Conservation (phyloP, 768 basidiomycete species). For the Mrakia gelida region DNA sequence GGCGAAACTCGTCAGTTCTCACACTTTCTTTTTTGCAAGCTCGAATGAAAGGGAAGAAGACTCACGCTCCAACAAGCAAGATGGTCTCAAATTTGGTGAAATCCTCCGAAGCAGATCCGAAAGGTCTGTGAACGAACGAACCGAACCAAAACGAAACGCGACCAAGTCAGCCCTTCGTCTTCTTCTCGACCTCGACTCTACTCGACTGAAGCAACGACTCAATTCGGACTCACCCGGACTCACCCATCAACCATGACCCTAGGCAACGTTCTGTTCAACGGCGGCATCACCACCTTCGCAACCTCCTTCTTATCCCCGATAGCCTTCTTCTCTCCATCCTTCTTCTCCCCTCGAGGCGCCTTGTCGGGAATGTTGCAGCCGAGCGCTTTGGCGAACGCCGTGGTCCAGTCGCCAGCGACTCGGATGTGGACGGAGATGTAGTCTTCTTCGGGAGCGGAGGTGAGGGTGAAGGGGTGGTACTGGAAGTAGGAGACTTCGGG, state of each 20-base stretch:
- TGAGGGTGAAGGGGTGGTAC: conserved; percentile 96
- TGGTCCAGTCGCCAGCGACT: conserved; percentile 31
- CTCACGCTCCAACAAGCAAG: conserved; percentile 30
- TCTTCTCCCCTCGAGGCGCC: conserved; percentile 8
- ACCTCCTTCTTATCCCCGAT: conserved; percentile 4
- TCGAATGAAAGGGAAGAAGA: not conserved
- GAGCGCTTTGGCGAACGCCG: conserved; percentile 67
- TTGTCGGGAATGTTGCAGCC: conserved; percentile 71
- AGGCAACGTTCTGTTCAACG: conserved; percentile 69
- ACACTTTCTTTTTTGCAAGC: too few species aligned
- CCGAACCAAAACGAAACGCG: not conserved
- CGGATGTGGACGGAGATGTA: conserved; percentile 89
- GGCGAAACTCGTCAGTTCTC: not conserved
- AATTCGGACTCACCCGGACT: not conserved
- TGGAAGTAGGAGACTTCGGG: conserved; percentile 92
- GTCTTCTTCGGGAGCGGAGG: conserved; percentile 91
- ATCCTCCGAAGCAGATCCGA: conserved; percentile 87
- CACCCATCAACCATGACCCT: conserved; percentile 85
- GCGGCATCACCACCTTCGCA: conserved; percentile 53
- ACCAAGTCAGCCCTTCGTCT: too few species aligned
- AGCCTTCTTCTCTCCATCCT: conserved; percentile 7
- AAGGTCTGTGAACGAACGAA: conserved; percentile 55
- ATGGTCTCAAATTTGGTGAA: conserved; percentile 57
- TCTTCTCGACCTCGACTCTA: not conserved
- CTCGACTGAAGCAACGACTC: too few species aligned